Evolutionary conservation across 257 asterid species (phyloP).

Genomic region (Solanum corneliomulleri): DNA sequence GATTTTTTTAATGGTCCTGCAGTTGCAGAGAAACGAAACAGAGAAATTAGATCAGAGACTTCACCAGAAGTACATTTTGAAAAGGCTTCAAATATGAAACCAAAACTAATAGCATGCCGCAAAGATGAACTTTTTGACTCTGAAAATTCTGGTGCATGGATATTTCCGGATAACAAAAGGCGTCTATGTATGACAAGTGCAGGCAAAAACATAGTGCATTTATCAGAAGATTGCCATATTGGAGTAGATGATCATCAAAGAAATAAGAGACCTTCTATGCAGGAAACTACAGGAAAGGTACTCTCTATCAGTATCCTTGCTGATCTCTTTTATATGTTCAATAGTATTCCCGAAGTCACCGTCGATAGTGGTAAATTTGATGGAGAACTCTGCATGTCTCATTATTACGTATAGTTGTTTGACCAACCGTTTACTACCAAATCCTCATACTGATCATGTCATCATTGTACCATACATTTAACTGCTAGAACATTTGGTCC

Average conservation of each 20-base stretch:
- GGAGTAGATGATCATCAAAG: constrained; percentile 23
- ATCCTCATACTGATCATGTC: not conserved
- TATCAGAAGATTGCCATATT: constrained; percentile 7
- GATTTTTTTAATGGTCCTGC: constrained; percentile 10
- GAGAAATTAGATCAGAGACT: constrained; percentile 22
- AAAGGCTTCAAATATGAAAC: constrained; percentile 19
- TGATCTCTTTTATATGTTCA: not conserved
- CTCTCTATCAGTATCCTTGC: not conserved
- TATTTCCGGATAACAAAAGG: constrained; percentile 45
- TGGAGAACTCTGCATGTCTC: not conserved
- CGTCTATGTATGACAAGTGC: constrained; percentile 62
- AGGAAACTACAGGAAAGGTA: constrained; percentile 37
- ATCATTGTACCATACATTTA: not conserved
- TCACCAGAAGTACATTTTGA: constrained; percentile 13
- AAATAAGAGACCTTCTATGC: constrained; percentile 10
- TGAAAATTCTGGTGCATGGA: constrained; percentile 52
- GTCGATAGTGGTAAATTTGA: not conserved
- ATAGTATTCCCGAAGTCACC: not conserved
- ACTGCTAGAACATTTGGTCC: not conserved
- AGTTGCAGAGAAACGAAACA: constrained; percentile 19
- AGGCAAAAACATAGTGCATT: constrained; percentile 26
- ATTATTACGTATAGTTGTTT: not conserved
- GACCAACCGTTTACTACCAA: not conserved
- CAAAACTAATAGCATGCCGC: constrained; percentile 17
- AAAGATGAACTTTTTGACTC: constrained; percentile 30